These are phyloP conservation scores for Jacaranda copaia DNA, from an alignment of 257 asterid genomes.

Conservation along the genomic window DNA sequence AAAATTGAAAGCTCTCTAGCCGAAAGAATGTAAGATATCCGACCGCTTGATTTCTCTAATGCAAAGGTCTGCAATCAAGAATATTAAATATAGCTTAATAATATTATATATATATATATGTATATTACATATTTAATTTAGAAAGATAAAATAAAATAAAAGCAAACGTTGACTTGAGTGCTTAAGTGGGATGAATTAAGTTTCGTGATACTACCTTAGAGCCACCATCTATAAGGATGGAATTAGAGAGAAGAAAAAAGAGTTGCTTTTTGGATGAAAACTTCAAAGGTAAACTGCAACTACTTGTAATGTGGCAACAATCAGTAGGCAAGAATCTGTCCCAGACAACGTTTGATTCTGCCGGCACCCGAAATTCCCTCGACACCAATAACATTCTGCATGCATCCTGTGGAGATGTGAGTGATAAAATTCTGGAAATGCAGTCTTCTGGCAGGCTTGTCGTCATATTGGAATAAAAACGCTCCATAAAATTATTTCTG, in stretches of 20 bases:
- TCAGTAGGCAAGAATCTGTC: slow-evolving; percentile 42
- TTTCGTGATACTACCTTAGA: slow-evolving; percentile 26
- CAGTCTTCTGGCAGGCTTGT: slow-evolving; percentile 42
- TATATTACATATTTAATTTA: no score
- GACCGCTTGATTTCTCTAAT: slow-evolving; percentile 43
- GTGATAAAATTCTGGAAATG: slow-evolving; percentile 37
- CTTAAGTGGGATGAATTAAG: neutral
- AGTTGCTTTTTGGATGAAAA: slow-evolving; percentile 41
- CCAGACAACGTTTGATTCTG: slow-evolving; percentile 43
- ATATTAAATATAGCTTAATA: neutral
- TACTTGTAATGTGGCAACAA: slow-evolving; percentile 11
- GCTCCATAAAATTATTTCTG: neutral
- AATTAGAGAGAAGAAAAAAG: slow-evolving; percentile 35
- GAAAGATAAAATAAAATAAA: no score
- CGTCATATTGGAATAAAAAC: neutral
- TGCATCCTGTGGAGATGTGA: slow-evolving; percentile 46
- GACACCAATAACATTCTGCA: slow-evolving; percentile 37
- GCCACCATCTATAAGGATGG: slow-evolving; percentile 43
- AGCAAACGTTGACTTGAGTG: neutral
- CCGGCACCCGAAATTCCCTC: slow-evolving; percentile 27
- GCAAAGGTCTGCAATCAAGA: slow-evolving; percentile 42
- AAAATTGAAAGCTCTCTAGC: slow-evolving; percentile 35
- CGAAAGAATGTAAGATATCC: slow-evolving; percentile 41
- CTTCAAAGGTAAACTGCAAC: slow-evolving; percentile 6
- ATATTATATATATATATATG: no score